A percentile compares a stretch with the other conserved stretches of the same genome.
These are phyloP conservation scores for Pseudogymnoascus sp. DNA, from an alignment of 2,329 filamentous ascomycete species.

Conservation along the genomic window DNA sequence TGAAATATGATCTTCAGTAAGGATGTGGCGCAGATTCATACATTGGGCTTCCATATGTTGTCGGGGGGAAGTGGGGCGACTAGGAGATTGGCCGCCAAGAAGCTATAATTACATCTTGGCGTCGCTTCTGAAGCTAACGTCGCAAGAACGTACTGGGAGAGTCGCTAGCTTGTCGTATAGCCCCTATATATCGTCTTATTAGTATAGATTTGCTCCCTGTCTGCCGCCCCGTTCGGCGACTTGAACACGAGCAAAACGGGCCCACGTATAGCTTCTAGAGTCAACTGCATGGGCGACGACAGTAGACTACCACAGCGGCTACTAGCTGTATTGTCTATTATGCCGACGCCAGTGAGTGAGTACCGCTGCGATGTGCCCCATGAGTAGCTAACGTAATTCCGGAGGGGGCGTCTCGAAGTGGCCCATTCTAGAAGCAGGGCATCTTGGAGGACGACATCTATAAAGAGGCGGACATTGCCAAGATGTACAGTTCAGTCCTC, in stretches of 20 bases:
- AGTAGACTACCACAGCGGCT: not conserved
- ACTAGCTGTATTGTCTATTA: not conserved
- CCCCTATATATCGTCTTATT: not conserved
- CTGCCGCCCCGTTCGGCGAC: not conserved
- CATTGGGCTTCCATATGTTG: not conserved
- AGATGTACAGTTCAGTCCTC: not conserved
- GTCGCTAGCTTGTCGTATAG: not conserved
- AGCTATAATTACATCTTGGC: not conserved
- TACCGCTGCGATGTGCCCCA: not conserved
- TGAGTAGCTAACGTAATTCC: not conserved
- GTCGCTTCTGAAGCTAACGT: not conserved
- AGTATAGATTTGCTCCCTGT: not conserved
- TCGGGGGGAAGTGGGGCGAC: not conserved
- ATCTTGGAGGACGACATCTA: not conserved
- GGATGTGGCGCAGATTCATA: not conserved
- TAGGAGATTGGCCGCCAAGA: not conserved
- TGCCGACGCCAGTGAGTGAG: not conserved
- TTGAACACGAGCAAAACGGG: not conserved
- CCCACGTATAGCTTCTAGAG: not conserved
- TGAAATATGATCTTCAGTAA: not conserved
- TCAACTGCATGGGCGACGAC: not conserved
- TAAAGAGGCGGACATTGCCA: not conserved
- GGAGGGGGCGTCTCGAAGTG: not conserved
- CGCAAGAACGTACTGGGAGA: no score
- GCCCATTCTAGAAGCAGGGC: not conserved